phyloP scores from a whole-genome alignment of 2,329 filamentous ascomycete species.

The Pyrenochaeta sp. region DNA sequence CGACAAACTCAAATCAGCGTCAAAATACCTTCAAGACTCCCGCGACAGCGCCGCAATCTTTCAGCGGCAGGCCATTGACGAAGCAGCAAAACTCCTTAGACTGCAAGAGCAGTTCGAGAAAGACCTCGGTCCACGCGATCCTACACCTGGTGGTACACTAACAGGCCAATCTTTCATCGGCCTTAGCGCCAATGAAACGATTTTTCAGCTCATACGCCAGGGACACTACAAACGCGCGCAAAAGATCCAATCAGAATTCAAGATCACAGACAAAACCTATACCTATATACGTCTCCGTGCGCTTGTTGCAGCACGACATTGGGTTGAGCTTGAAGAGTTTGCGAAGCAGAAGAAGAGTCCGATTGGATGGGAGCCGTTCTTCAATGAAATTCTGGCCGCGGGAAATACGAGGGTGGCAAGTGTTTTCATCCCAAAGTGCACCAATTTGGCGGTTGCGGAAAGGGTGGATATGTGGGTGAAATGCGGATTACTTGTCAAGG shows the following conservation, averaged over 20 bases:
- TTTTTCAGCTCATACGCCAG: conserved; percentile 84
- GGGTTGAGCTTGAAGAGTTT: conserved; percentile 90
- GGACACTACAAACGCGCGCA: conserved; percentile 85
- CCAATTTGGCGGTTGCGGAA: conserved; percentile 71
- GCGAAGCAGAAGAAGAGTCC: conserved; percentile 81
- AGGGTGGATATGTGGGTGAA: conserved; percentile 94
- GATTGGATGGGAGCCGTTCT: conserved; percentile 98
- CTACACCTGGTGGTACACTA: conserved; percentile 39
- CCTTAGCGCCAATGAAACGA: conserved; percentile 87
- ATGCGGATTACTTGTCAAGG: conserved; percentile 87
- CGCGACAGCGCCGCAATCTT: conserved; percentile 76
- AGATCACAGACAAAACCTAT: conserved; percentile 86
- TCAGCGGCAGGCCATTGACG: conserved; percentile 78
- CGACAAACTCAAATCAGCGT: conserved; percentile 89
- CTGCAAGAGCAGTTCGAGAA: conserved; percentile 87
- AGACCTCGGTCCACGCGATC: conserved; percentile 70
- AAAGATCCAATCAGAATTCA: conserved; percentile 91
- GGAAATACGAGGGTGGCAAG: conserved; percentile 89
- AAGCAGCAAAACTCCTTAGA: conserved; percentile 80
- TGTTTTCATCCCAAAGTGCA: conserved; percentile 88
- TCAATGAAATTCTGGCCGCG: conserved; percentile 85
- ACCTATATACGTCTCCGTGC: conserved; percentile 90
- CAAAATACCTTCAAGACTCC: conserved; percentile 82
- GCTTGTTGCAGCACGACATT: conserved; percentile 87
- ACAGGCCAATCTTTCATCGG: conserved; percentile 71